Evolutionary conservation across 75 land plant genomes (phyloP).

Genomic region (Adiantum capillusveneris): DNA sequence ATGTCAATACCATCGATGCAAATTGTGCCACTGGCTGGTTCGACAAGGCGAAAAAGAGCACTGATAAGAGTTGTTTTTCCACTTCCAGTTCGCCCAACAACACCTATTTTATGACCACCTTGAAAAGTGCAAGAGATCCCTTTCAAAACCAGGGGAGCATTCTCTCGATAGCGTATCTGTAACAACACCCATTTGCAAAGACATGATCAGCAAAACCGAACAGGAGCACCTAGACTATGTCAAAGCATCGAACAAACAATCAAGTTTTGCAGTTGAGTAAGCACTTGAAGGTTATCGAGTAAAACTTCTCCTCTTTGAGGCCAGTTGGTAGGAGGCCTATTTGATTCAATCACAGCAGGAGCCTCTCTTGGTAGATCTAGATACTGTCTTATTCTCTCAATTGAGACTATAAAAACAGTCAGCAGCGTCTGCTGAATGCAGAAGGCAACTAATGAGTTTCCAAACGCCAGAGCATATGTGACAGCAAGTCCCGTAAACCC

Average conservation of each 20-base stretch:
- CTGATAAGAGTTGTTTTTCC: too few species aligned
- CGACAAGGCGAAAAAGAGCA: too few species aligned
- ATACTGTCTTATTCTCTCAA: constrained; percentile 77
- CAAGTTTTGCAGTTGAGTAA: background rate
- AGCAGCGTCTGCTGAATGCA: constrained; percentile 50
- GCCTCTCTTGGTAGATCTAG: constrained; percentile 52
- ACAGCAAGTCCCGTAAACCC: constrained; percentile 73
- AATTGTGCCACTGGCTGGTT: constrained; percentile 62
- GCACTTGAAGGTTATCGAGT: constrained; percentile 30
- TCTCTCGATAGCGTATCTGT: constrained; percentile 61
- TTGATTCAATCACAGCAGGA: too few species aligned
- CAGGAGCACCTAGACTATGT: background rate
- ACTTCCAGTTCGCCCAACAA: constrained; percentile 87
- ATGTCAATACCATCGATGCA: constrained; percentile 76
- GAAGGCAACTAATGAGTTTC: constrained; percentile 39
- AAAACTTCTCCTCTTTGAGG: constrained; percentile 37
- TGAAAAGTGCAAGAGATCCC: constrained; percentile 67
- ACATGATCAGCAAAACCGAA: background rate
- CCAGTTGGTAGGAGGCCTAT: constrained; percentile 49
- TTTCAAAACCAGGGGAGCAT: constrained; percentile 70
- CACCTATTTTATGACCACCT: constrained; percentile 70
- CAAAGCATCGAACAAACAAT: too few species aligned
- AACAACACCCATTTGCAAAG: background rate
- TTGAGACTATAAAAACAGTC: constrained; percentile 61
- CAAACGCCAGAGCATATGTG: constrained; percentile 62